These are phyloP conservation scores for Pholiota microspora DNA, from an alignment of 768 basidiomycete genomes.

Conservation along the genomic window DNA sequence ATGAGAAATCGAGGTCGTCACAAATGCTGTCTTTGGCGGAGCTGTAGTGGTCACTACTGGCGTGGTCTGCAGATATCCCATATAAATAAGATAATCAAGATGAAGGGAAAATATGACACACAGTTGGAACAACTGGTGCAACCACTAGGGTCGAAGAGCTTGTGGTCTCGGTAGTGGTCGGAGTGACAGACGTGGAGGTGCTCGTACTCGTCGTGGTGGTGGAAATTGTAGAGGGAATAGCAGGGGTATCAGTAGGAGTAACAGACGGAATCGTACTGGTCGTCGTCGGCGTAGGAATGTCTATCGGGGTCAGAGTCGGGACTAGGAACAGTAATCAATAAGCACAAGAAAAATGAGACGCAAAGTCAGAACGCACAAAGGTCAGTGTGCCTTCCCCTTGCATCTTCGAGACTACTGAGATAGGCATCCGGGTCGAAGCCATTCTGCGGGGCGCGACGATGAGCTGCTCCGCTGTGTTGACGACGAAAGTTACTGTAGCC, in stretches of 20 bases:
- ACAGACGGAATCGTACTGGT: not conserved
- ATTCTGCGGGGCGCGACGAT: not conserved
- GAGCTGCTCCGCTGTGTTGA: slow-evolving; percentile 4
- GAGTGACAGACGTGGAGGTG: slow-evolving; percentile 1
- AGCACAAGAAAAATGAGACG: not conserved
- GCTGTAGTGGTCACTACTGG: slow-evolving; percentile 1
- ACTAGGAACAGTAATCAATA: not conserved
- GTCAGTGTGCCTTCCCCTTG: not conserved
- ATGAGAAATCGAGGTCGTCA: not conserved
- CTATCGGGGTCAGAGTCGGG: not conserved
- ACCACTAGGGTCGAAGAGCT: slow-evolving; percentile 7
- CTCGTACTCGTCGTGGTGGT: not conserved
- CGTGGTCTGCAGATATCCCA: not conserved
- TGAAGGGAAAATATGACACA: not conserved
- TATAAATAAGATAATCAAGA: not conserved
- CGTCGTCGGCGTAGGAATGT: not conserved
- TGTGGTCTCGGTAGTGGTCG: slow-evolving; percentile 6
- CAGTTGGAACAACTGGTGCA: not conserved
- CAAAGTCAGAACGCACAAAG: not conserved
- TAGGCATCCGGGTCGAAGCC: slow-evolving; percentile 4
- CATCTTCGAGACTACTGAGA: not conserved
- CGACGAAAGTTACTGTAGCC: not conserved
- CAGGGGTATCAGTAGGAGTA: not conserved
- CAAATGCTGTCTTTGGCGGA: not conserved
- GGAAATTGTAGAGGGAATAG: not conserved